Percentiles rank a stretch among this genome's conserved stretches.
phyloP scores from a whole-genome alignment of 805 yeast species.

The Teunomyces kruisii region DNA sequence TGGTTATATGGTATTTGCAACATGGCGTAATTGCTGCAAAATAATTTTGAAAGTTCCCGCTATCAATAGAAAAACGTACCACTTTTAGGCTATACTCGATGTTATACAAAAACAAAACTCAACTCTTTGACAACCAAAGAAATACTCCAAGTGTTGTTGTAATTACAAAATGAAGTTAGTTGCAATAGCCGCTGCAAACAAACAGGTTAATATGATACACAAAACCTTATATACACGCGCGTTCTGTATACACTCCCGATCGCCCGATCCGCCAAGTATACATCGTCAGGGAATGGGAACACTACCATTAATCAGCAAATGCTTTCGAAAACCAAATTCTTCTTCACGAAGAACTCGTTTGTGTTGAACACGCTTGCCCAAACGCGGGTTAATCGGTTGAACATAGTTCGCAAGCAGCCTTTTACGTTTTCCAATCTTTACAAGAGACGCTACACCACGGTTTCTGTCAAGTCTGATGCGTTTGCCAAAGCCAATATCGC shows the following conservation, averaged over 20 bases:
- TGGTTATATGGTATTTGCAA: not conserved
- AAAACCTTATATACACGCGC: not conserved
- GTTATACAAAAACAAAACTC: too few relatives aligned
- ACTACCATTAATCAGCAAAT: constrained; percentile 7
- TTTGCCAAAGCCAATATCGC: not conserved
- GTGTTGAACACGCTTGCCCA: constrained; percentile 36
- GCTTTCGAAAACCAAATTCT: constrained; percentile 55
- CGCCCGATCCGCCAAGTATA: not conserved
- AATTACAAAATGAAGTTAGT: not conserved
- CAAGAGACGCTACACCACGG: constrained; percentile 7
- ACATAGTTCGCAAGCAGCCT: constrained; percentile 13
- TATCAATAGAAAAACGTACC: not conserved
- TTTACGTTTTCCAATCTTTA: not conserved
- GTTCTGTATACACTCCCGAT: not conserved
- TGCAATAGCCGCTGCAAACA: not conserved
- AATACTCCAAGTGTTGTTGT: too few relatives aligned
- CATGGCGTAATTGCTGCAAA: not conserved
- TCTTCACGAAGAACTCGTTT: constrained; percentile 55
- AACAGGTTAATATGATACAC: not conserved
- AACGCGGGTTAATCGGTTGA: constrained; percentile 17
- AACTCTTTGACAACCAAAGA: too few relatives aligned
- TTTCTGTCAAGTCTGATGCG: not conserved
- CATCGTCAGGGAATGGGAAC: not conserved
- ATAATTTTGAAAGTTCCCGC: not conserved
- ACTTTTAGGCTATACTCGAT: not conserved